phyloP scores from a whole-genome alignment of 2,329 filamentous ascomycete species.

The Cladophialophora bantiana region DNA sequence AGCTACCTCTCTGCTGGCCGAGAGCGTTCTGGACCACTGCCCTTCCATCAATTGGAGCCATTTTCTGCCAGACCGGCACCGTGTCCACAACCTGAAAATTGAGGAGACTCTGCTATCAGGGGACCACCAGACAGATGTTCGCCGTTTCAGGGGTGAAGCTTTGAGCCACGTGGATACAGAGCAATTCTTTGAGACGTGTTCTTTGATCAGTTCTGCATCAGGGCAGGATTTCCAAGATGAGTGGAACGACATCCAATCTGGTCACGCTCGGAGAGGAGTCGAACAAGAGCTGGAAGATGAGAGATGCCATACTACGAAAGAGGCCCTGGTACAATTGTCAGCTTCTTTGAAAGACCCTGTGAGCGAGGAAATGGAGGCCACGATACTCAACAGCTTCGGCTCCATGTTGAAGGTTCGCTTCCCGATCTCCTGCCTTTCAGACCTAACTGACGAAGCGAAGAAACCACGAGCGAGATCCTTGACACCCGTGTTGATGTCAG shows the following conservation, averaged over 20 bases:
- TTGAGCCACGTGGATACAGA: background rate
- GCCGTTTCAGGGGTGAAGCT: constrained; percentile 45
- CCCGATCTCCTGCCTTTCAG: background rate
- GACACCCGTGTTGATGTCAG: constrained; percentile 13
- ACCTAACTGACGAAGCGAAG: constrained; percentile 13
- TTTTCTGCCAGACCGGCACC: constrained; percentile 38
- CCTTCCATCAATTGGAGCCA: constrained; percentile 34
- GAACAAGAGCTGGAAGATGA: constrained; percentile 21
- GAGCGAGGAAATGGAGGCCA: constrained; percentile 14
- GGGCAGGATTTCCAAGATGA: constrained; percentile 21
- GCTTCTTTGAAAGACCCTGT: background rate
- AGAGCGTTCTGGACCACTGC: constrained; percentile 39
- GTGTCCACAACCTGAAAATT: constrained; percentile 47
- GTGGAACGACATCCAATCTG: constrained; percentile 23
- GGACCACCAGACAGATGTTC: constrained; percentile 56
- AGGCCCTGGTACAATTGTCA: constrained; percentile 25
- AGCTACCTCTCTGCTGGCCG: constrained; percentile 43
- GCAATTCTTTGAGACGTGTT: constrained; percentile 4
- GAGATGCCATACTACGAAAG: constrained; percentile 31
- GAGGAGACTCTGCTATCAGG: constrained; percentile 54
- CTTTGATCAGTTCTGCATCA: background rate
- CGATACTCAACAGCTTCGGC: constrained; percentile 5
- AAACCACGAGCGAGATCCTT: constrained; percentile 11
- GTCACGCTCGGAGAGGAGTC: constrained; percentile 6
- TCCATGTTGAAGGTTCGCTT: background rate